Percentiles rank a stretch among this genome's conserved stretches.
Evolutionary conservation across 257 asterid genomes (phyloP).

Genomic region (Cordia subcordata): DNA sequence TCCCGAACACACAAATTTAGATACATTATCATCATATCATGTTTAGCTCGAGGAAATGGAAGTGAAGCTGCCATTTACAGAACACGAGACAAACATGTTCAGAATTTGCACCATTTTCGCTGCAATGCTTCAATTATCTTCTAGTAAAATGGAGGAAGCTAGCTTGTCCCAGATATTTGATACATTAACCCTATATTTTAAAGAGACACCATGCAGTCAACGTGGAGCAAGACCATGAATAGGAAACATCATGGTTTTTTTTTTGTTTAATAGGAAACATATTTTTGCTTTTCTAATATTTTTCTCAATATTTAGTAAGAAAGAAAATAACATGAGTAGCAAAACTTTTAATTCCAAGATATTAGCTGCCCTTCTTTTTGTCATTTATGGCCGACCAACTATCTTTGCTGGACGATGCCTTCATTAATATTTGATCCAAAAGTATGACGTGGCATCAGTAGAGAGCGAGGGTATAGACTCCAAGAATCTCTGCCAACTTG

Average conservation of each 20-base stretch:
- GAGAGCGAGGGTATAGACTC: not conserved
- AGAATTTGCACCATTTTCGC: too few relatives aligned
- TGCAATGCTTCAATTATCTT: too few relatives aligned
- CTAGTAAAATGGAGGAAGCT: not conserved
- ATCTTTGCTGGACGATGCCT: constrained; percentile 27
- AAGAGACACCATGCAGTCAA: not conserved
- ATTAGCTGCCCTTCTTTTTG: constrained; percentile 2
- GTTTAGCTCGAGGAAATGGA: constrained; percentile 6
- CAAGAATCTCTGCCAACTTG: not conserved
- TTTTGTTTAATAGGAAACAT: too few relatives aligned
- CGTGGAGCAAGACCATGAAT: not conserved
- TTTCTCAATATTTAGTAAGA: too few relatives aligned
- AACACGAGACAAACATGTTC: constrained; percentile 5
- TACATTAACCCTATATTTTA: not conserved
- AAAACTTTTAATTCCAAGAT: not conserved
- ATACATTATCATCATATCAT: not conserved
- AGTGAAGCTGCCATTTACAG: not conserved
- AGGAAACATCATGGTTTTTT: constrained; percentile 16
- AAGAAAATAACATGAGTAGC: too few relatives aligned
- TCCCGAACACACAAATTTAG: too few relatives aligned
- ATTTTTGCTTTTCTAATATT: too few relatives aligned
- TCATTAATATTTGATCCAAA: constrained; percentile 20
- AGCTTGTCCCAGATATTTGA: not conserved
- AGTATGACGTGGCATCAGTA: constrained; percentile 27
- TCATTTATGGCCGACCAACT: constrained; percentile 38